These are phyloP conservation scores for Kickxella alabastrina DNA, from an alignment of 192 early-diverging fungal genomes.

Conservation along the genomic window DNA sequence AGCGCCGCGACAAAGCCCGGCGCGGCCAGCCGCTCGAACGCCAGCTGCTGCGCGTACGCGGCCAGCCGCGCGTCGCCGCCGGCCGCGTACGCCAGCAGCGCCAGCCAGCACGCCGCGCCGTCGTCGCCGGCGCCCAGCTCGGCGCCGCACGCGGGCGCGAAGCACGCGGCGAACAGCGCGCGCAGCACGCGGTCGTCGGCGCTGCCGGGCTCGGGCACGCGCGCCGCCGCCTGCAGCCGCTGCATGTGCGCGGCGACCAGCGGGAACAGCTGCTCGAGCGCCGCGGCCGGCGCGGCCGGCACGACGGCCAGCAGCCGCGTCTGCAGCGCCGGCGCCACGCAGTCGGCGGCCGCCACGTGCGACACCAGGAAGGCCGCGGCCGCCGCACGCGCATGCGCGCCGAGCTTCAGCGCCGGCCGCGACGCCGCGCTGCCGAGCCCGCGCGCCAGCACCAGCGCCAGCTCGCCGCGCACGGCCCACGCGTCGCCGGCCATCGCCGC, in stretches of 20 bases:
- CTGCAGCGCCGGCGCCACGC: slow-evolving; percentile 40
- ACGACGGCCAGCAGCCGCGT: slow-evolving; percentile 16
- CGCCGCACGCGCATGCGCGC: slow-evolving; percentile 34
- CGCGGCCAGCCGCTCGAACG: slow-evolving; percentile 26
- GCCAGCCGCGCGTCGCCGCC: slow-evolving; percentile 12
- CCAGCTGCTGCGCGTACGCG: slow-evolving; percentile 40
- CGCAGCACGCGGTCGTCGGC: slow-evolving; percentile 23
- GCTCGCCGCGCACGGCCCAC: slow-evolving; percentile 35
- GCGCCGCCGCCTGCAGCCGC: slow-evolving; percentile 3
- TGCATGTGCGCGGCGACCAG: slow-evolving; percentile 15
- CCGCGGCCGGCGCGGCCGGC: slow-evolving; percentile 3
- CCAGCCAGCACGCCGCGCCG: slow-evolving; percentile 11
- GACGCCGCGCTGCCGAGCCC: slow-evolving; percentile 19
- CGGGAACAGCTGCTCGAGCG: slow-evolving; percentile 31
- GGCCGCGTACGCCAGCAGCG: slow-evolving; percentile 15
- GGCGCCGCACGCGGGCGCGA: slow-evolving; percentile 10
- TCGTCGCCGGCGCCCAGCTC: slow-evolving; percentile 2
- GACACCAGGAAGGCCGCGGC: slow-evolving; percentile 54
- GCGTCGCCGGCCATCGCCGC: slow-evolving; percentile 20
- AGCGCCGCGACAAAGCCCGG: slow-evolving; percentile 15
- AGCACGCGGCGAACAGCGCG: slow-evolving; percentile 27
- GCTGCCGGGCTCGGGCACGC: slow-evolving; percentile 10
- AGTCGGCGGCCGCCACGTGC: slow-evolving; percentile 51
- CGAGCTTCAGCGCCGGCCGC: slow-evolving; percentile 14
- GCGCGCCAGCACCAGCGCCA: slow-evolving; percentile 41